Evolutionary conservation across 1,139 yeast genomes (phyloP).

Genomic region (Eremothecium coryli): DNA sequence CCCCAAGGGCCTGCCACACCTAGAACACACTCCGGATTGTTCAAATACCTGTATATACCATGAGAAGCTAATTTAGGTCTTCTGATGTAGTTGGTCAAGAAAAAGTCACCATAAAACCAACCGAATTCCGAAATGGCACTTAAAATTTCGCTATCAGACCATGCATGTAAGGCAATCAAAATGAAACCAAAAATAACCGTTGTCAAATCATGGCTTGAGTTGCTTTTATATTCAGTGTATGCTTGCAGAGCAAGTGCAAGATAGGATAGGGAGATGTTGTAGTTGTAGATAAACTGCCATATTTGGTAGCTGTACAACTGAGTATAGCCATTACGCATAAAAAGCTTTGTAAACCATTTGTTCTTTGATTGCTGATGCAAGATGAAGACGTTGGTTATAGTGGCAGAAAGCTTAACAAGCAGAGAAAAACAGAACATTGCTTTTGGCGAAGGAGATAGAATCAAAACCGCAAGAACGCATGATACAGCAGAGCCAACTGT

Average conservation of each 20-base stretch:
- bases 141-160: constrained; percentile 66
- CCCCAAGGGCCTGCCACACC: constrained; percentile 87
- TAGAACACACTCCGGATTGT: constrained; percentile 75
- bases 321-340: constrained; percentile 58
- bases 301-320: constrained; percentile 63
- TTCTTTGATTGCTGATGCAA: constrained; percentile 52
- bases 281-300: constrained; percentile 67
- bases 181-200: constrained; percentile 52
- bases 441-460: constrained; percentile 33
- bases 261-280: constrained; percentile 37
- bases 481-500: constrained; percentile 43
- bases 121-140: constrained; percentile 77
- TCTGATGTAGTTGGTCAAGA: constrained; percentile 46
- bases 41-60: constrained; percentile 76
- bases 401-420: constrained; percentile 44
- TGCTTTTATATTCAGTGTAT: constrained; percentile 18
- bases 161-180: constrained; percentile 51
- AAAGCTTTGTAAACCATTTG: constrained; percentile 59
- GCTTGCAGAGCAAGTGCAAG: constrained; percentile 31
- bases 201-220: constrained; percentile 26
- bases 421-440: constrained; percentile 43
- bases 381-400: constrained; percentile 43
- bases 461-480: constrained; percentile 38
- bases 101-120: constrained; percentile 87
- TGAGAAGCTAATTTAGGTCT: constrained; percentile 51